phyloP scores from a whole-genome alignment of 1,284 basidiomycete genomes.

The Naganishia sp. region DNA sequence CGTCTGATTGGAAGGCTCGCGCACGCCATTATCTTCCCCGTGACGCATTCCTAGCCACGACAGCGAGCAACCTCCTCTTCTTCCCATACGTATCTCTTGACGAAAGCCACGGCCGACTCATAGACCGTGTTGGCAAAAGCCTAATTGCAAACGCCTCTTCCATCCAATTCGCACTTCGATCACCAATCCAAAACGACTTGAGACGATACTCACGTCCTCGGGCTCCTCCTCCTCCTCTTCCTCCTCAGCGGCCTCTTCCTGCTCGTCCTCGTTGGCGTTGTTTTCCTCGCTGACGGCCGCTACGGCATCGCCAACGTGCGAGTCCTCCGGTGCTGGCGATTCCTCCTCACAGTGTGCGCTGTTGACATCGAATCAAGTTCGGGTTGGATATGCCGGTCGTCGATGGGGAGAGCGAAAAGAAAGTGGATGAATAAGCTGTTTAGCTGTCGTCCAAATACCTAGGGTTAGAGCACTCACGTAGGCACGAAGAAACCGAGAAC shows the following conservation, averaged over 20 bases:
- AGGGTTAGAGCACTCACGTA: slow-evolving; percentile 13
- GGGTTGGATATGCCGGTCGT: background rate
- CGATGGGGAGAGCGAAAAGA: background rate
- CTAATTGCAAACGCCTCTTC: no score
- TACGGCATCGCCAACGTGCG: slow-evolving; percentile 17
- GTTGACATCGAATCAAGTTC: background rate
- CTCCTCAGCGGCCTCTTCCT: slow-evolving; percentile 57
- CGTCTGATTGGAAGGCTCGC: no score
- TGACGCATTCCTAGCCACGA: no score
- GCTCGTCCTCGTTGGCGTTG: slow-evolving; percentile 45
- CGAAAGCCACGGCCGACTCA: no score
- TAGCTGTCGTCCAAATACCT: background rate
- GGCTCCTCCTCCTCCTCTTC: slow-evolving; percentile 68
- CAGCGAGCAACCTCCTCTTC: no score
- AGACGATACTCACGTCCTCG: slow-evolving; percentile 67
- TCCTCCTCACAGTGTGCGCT: slow-evolving; percentile 19
- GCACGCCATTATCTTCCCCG: no score
- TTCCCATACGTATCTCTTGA: no score
- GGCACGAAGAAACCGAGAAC: slow-evolving; percentile 28
- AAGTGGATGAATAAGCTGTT: background rate
- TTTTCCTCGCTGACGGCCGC: slow-evolving; percentile 39
- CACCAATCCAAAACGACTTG: background rate
- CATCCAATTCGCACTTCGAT: background rate
- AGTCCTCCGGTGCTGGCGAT: slow-evolving; percentile 17
- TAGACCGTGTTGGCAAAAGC: no score